Evolutionary conservation across 495 filamentous ascomycete species (phyloP).

Genomic region (Penicillium subrubescens): DNA sequence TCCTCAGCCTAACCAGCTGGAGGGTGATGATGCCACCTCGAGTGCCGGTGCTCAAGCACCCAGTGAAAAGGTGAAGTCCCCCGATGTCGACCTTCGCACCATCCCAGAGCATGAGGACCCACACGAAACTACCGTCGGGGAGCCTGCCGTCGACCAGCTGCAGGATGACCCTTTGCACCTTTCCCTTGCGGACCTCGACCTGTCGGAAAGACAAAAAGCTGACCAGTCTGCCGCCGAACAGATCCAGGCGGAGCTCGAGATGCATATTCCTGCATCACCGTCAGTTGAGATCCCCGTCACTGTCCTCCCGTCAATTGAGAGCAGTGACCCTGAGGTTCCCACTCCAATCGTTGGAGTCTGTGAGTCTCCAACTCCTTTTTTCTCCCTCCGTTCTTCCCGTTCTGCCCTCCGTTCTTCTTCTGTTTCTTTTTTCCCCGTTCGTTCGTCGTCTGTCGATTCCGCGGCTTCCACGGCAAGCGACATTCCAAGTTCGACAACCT

Average conservation of each 20-base stretch:
- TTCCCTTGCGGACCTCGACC: no score
- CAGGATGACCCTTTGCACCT: neutral
- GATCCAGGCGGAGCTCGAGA: neutral
- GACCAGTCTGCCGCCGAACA: neutral
- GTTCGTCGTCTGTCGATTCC: neutral
- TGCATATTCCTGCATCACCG: neutral
- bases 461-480: neutral
- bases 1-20: slow-evolving; percentile 4
- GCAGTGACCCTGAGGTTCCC: neutral
- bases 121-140: neutral
- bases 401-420: neutral
- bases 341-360: neutral
- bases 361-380: neutral
- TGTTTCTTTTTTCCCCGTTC: neutral
- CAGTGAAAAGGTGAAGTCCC: neutral
- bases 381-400: neutral
- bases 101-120: neutral
- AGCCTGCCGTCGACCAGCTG: neutral
- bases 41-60: neutral
- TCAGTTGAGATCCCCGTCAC: slow-evolving; percentile 4
- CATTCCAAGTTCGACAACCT: neutral
- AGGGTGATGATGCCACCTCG: neutral
- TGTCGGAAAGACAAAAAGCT: neutral
- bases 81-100: neutral
- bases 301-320: slow-evolving; percentile 11